A percentile compares a stretch with the other conserved stretches of the same genome.
Evolutionary conservation across 768 basidiomycete genomes (phyloP).

Genomic region (Leccinum sublutescens): DNA sequence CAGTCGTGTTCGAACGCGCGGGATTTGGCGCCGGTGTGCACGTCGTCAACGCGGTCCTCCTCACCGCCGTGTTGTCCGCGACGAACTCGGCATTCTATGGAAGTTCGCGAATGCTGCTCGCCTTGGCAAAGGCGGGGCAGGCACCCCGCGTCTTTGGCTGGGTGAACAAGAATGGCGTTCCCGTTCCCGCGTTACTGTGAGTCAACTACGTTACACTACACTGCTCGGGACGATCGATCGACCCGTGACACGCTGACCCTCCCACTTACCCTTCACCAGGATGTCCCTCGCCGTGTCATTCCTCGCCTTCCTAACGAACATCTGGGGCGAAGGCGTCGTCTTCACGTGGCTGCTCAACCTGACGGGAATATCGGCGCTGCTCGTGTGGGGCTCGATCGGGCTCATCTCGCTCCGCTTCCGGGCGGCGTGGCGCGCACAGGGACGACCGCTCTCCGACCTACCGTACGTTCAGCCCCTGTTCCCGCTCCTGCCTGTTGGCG

Average conservation of each 20-base stretch:
- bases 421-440: constrained; percentile 54
- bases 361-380: constrained; percentile 62
- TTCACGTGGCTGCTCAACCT: constrained; percentile 63
- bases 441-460: constrained; percentile 48
- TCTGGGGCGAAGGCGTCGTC: constrained; percentile 55
- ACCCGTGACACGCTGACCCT: neutral
- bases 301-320: constrained; percentile 55
- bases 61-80: constrained; percentile 65
- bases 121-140: constrained; percentile 62
- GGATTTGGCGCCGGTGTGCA: constrained; percentile 62
- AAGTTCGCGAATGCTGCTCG: constrained; percentile 57
- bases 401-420: constrained; percentile 61
- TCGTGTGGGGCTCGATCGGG: constrained; percentile 65
- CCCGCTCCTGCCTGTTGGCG: constrained; percentile 49
- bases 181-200: constrained; percentile 52
- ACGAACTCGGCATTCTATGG: constrained; percentile 67
- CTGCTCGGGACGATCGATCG: neutral
- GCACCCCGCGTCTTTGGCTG: constrained; percentile 65
- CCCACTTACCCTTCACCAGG: constrained; percentile 28
- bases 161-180: constrained; percentile 64
- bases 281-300: constrained; percentile 47
- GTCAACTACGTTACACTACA: constrained; percentile 21
- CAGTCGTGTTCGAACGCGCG: constrained; percentile 60
- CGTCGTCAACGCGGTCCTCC: constrained; percentile 64
- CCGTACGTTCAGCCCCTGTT: constrained; percentile 58